Evolutionary conservation across 345 rosid genomes (phyloP).

Genomic region (Hirschfeldia incana): DNA sequence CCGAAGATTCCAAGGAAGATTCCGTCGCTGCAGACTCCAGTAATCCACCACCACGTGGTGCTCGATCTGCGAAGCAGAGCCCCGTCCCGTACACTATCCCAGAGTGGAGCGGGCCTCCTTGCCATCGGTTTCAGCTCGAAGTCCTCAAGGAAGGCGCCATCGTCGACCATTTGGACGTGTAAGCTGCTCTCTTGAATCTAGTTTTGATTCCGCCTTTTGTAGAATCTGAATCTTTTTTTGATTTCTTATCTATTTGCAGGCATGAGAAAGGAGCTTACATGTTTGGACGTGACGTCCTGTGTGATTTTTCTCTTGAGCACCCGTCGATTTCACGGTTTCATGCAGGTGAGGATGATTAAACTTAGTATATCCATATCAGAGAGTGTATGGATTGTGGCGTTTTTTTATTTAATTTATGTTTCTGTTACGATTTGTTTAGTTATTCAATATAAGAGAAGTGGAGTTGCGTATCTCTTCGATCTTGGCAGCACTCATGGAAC

Average conservation of each 20-base stretch:
- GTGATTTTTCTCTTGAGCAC: conserved; percentile 90
- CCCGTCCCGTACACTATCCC: conserved; percentile 82
- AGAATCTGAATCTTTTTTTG: neutral
- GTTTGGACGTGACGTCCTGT: conserved; percentile 89
- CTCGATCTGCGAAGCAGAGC: conserved; percentile 26
- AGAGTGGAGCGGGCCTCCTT: conserved; percentile 83
- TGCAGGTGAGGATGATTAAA: conserved; percentile 54
- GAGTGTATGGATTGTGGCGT: neutral
- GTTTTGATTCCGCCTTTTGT: neutral
- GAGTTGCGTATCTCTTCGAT: conserved; percentile 81
- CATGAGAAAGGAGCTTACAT: conserved; percentile 85
- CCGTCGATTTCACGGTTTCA: conserved; percentile 91
- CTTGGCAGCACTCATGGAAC: conserved; percentile 90
- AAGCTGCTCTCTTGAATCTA: conserved; percentile 22
- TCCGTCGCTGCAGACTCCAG: conserved; percentile 20
- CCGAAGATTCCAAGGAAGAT: neutral
- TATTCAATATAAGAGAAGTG: conserved; percentile 81
- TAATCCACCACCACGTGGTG: conserved; percentile 1
- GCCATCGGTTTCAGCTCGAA: conserved; percentile 65
- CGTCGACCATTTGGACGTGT: conserved; percentile 63
- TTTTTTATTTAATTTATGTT: neutral
- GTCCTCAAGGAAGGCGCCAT: conserved; percentile 87
- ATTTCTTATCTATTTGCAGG: conserved; percentile 42
- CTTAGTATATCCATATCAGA: neutral
- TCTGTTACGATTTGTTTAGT: conserved; percentile 47